Base-by-base conservation (phyloP, 2,329 filamentous ascomycete genomes). In the Fusarium temperatum region DNA sequence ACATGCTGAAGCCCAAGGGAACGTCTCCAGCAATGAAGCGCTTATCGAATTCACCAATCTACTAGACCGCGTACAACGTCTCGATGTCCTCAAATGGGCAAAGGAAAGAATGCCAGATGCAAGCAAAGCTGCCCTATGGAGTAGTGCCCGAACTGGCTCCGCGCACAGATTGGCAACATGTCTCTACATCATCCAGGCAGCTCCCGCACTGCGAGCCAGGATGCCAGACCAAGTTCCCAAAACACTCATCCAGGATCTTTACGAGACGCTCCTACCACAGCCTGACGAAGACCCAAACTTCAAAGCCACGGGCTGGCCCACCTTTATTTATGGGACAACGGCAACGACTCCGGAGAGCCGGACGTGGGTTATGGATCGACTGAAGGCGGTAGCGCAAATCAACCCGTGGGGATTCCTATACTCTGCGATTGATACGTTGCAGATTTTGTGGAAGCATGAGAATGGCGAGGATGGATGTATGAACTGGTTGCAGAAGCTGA, bases 291-390 rank as follows among this genome's bases (percentile, higher is more conserved):
- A 89, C 58, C 82, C 84, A 6, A 84, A 89, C 20, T 87, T 89
- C 81, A 90, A 89, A 74, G 87, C 85, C 0, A 88, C 87, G 3
- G 84, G 85, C 14, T 90, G 87, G 87, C 87, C 88, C 2, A 85
- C 87, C 0, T 90, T 90, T 63, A 83, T 90, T 28, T 86, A 85
- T 8, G 88, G 88, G 7, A 87, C 87, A 1, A 87, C 88, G 63
- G 85, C 83, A 2, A 82, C 82, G 32, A 82, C 85, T 42, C 78
- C 78, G 7, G 78, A 75, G 24, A 82, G 82, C 62, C 82, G 86
- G 36, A 79, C 80, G 5, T 89, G 86, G 87, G 85, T 86, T 59
- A 82, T 86, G 78, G 80, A 86, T 35, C 84, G 86, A 51, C 74
- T 87, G 28, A 79, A 80, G 38, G 78, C 79, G 42, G 80, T 85